A percentile compares a stretch with the other conserved stretches of the same genome.
phyloP scores from a whole-genome alignment of 73 alveolate species.

The Urostyla sp. region DNA sequence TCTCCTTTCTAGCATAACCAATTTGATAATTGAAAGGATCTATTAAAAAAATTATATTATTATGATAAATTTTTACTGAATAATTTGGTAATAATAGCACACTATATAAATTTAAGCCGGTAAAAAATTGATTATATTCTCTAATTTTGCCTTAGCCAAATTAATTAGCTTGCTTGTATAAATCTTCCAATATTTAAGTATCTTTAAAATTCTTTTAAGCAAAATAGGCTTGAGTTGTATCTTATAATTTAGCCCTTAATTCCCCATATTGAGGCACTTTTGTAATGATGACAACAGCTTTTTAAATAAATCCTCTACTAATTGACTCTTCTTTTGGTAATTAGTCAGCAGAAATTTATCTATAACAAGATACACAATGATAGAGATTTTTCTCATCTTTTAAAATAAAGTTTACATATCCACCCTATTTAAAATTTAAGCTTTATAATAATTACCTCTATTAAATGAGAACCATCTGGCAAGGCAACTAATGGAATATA shows the following conservation, averaged over 20 bases:
- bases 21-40: constrained; percentile 40
- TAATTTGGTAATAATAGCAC: background rate
- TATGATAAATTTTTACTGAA: constrained; percentile 5
- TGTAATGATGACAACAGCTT: constrained; percentile 63
- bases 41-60: background rate
- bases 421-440: constrained; percentile 18
- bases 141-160: constrained; percentile 5
- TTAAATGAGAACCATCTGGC: constrained; percentile 71
- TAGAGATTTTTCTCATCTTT: constrained; percentile 51
- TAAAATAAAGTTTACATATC: constrained; percentile 54
- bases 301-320: constrained; percentile 61
- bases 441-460: background rate
- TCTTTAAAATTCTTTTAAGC: constrained; percentile 59
- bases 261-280: constrained; percentile 60
- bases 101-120: constrained; percentile 46
- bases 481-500: constrained; percentile 62
- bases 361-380: constrained; percentile 64
- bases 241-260: constrained; percentile 52
- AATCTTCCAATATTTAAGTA: constrained; percentile 35
- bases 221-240: constrained; percentile 67
- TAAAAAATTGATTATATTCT: constrained; percentile 23
- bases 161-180: constrained; percentile 53
- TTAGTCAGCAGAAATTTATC: constrained; percentile 56
- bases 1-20: constrained; percentile 62
- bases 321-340: constrained; percentile 60